Evolutionary conservation across 305 asterid species (phyloP).

Genomic region (Rubia tinctorum): DNA sequence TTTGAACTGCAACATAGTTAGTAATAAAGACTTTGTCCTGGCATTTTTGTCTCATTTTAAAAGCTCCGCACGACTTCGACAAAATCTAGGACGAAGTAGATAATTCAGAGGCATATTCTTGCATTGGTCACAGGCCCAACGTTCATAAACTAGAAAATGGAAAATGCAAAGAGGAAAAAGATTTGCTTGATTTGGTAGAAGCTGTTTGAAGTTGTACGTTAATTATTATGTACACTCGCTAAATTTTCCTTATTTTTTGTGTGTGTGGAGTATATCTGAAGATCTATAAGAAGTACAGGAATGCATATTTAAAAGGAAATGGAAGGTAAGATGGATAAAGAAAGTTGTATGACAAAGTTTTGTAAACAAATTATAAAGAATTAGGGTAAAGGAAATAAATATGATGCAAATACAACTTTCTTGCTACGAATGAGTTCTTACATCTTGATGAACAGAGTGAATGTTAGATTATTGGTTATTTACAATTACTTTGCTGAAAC

Average conservation of each 20-base stretch:
- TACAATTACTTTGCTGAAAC: too few relatives aligned
- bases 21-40: background rate
- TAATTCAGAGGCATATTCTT: background rate
- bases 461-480: too few relatives aligned
- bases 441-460: background rate
- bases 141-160: background rate
- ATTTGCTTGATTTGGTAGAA: background rate
- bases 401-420: too few relatives aligned
- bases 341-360: too few relatives aligned
- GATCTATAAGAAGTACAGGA: too few relatives aligned
- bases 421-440: background rate
- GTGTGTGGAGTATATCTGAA: too few relatives aligned
- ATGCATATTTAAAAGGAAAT: too few relatives aligned
- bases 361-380: too few relatives aligned
- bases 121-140: background rate
- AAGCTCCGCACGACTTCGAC: background rate
- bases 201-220: background rate
- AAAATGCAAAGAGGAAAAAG: too few relatives aligned
- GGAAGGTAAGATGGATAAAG: too few relatives aligned
- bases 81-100: background rate
- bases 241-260: too few relatives aligned
- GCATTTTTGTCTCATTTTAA: background rate
- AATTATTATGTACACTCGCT: background rate
- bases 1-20: background rate
- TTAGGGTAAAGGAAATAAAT: too few relatives aligned